These are phyloP conservation scores for Hypoxylon sp. DNA, from an alignment of 2,329 filamentous ascomycete genomes.

Conservation along the genomic window DNA sequence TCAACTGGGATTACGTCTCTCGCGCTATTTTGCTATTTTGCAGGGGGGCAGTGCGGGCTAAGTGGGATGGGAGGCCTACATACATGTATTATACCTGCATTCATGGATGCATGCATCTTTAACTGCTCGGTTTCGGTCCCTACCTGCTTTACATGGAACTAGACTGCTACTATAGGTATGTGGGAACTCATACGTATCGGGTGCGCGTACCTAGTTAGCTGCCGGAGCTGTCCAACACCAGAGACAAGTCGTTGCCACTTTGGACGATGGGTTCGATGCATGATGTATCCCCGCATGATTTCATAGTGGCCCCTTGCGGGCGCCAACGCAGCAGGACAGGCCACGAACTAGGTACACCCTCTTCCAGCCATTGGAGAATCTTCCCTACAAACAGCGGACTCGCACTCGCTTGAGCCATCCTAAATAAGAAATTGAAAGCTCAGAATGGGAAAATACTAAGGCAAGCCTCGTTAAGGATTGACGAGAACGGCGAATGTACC, in stretches of 20 bases:
- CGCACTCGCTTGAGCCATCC: conserved; percentile 27
- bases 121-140: conserved; percentile 1
- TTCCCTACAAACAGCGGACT: conserved; percentile 14
- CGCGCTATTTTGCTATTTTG: conserved; percentile 29
- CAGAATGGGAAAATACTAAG: background rate
- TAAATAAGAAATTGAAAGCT: conserved; percentile 9
- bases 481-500: conserved; percentile 15
- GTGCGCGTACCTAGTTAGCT: conserved; percentile 10
- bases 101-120: background rate
- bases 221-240: conserved; percentile 22
- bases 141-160: background rate
- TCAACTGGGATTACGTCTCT: conserved; percentile 36
- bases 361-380: conserved; percentile 1
- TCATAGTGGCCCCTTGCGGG: conserved; percentile 34
- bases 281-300: conserved; percentile 43
- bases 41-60: conserved; percentile 29
- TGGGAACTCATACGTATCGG: background rate
- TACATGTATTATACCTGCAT: conserved; percentile 11
- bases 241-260: conserved; percentile 37
- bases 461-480: background rate
- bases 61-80: conserved; percentile 37
- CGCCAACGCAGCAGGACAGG: conserved; percentile 27
- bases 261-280: conserved; percentile 28
- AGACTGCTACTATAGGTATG: background rate
- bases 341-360: background rate